Evolutionary conservation across 2,329 filamentous ascomycete genomes (phyloP), one percentile per base, ranked within the genome.

Genomic region (Xylariaceae sp.): DNA sequence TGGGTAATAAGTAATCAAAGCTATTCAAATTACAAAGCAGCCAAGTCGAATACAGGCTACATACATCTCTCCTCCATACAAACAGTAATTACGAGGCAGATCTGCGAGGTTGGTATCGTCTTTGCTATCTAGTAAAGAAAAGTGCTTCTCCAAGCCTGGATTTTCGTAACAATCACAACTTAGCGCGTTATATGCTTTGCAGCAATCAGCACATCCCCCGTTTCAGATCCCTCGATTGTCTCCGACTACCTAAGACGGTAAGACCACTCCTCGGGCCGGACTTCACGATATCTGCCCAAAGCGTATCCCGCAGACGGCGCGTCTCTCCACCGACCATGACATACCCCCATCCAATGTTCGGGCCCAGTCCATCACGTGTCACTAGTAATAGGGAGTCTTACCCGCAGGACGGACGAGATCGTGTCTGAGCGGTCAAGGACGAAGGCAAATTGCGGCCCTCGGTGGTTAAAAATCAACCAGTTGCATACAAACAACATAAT

Each of bases 401-500:
- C 33, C 13, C 31, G 12, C 14, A 16, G 30, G 11, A 13, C 16
- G 35, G 23, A 34, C 9, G 33, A 34, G 27, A 24, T 31, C 26
- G 21, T 27, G 29, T 36, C 24, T 23, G 16, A 35, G 27, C 23
- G 36, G 27, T 30, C 18, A 32, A 38, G 37, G 31, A 11, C 21
- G 7, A 24, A 24, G 21, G 21, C 11, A 24, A 19, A 36, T 34
- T 33, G 34, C 24, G 30, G 31, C 23, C 38, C 34, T 33, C 32
- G 24, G 28, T 24, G 21, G 21, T 11, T 11, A 24, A 6, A 24
- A 24, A 6, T 24, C 7, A 24, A 24, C n/a, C n/a, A n/a, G n/a
- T n/a, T n/a, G n/a, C n/a, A n/a, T n/a, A 23, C 14, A 8, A 38
- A 33, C 31, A 19, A 35, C 35, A 34, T 27, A 38, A 33, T 44